A percentile compares a stretch with the other conserved stretches of the same genome.
phyloP scores from a whole-genome alignment of 2,329 filamentous ascomycete species.

The Dactylonectria estremocensis region DNA sequence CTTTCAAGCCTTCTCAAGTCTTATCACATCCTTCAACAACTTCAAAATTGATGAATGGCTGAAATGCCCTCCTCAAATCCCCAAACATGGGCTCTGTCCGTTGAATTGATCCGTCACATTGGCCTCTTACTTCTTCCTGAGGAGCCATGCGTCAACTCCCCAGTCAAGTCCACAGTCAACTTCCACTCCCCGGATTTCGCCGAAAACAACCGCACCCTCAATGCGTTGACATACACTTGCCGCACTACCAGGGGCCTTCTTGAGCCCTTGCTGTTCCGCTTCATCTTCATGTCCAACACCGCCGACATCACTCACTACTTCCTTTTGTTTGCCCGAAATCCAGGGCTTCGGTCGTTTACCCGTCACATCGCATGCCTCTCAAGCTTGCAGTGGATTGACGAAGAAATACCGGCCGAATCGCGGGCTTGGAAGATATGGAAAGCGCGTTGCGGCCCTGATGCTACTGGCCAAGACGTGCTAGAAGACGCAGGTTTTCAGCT shows the following conservation, averaged over 20 bases:
- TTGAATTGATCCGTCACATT: slow-evolving; percentile 14
- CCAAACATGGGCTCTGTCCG: slow-evolving; percentile 3
- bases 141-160: not conserved
- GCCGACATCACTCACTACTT: slow-evolving; percentile 32
- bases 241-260: slow-evolving; percentile 31
- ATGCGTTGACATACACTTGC: slow-evolving; percentile 33
- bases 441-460: not conserved
- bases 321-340: slow-evolving; percentile 32
- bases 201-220: slow-evolving; percentile 5
- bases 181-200: slow-evolving; percentile 1
- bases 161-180: not conserved
- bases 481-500: slow-evolving; percentile 8
- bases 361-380: slow-evolving; percentile 5
- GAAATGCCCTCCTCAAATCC: not conserved
- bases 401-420: not conserved
- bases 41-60: not conserved
- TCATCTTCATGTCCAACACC: slow-evolving; percentile 25
- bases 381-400: slow-evolving; percentile 1
- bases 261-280: slow-evolving; percentile 38
- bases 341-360: slow-evolving; percentile 24
- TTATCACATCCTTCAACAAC: not conserved
- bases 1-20: not conserved
- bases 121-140: not conserved
- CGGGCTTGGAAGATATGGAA: slow-evolving; percentile 6
- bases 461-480: not conserved